Evolutionary conservation across 192 early-diverging fungal genomes (phyloP), one percentile per base, ranked within the genome.

Genomic region (Powellomyces hirtus): DNA sequence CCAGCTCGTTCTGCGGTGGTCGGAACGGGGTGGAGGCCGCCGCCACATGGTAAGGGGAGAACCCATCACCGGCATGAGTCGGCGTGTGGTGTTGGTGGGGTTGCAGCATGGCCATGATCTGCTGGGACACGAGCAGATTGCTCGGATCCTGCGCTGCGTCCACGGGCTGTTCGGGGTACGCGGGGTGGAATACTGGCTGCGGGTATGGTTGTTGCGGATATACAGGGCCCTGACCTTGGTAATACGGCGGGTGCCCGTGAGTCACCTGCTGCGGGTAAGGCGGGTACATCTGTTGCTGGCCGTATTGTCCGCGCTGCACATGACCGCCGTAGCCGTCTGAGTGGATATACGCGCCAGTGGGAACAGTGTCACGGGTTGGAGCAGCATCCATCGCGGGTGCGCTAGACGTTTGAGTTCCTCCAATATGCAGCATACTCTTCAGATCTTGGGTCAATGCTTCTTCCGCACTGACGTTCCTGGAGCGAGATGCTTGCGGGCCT

Each of bases 341-440:
- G n/a, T n/a, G n/a, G n/a, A n/a, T n/a, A n/a, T n/a, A n/a, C n/a
- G n/a, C n/a, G n/a, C n/a, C n/a, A n/a, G n/a, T n/a, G n/a, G n/a
- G n/a, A n/a, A n/a, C n/a, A n/a, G n/a, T n/a, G n/a, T n/a, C n/a
- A n/a, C n/a, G n/a, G 18, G 40, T 13, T 8, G 40, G 18, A 42
- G 10, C 40, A 18, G 40, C 8, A 13, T 13, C 10, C 40, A 8
- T 18, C 18, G 40, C 18, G 40, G 40, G 18, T 8, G 40, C 8
- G 40, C 40, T 18, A 18, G 40, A 18, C 18, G 18, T 18, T 8
- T 18, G 40, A 42, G 18, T 10, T 1, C 40, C 57, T 22, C 73
- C 67, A 35, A 75, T 75, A 35, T 71, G 73, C 46, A 75, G 67
- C 45, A 75, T 62, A 44, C 27, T 64, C 42, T 71, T 75, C 29